Evolutionary conservation across 148 eudicot genomes (phyloP).

Genomic region (Oxyria digyna): DNA sequence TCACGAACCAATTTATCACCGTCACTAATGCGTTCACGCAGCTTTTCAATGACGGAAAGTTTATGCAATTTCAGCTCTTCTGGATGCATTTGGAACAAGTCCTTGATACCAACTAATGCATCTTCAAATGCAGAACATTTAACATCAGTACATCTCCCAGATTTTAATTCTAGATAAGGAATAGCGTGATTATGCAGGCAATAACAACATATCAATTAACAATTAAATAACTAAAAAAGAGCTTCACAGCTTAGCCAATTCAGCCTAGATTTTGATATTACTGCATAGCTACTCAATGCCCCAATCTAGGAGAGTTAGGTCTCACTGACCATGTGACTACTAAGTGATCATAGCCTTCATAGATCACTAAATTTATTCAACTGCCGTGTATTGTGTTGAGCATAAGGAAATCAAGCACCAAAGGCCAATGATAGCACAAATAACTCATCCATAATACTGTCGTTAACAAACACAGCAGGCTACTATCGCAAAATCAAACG

Average conservation of each 20-base stretch:
- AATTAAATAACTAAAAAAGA: background rate
- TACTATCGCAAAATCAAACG: too few species aligned
- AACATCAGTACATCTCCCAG: conserved; percentile 8
- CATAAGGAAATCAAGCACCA: too few species aligned
- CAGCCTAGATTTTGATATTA: background rate
- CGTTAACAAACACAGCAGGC: too few species aligned
- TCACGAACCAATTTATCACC: conserved; percentile 85
- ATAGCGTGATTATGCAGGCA: background rate
- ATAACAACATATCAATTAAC: background rate
- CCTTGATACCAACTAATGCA: conserved; percentile 74
- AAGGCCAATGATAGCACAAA: too few species aligned
- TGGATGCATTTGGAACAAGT: conserved; percentile 57
- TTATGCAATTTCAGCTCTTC: conserved; percentile 68
- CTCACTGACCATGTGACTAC: background rate
- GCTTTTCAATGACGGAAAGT: conserved; percentile 71
- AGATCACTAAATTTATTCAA: too few species aligned
- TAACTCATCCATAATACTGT: too few species aligned
- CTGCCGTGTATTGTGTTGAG: too few species aligned
- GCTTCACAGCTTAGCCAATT: background rate
- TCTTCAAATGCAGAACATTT: conserved; percentile 29
- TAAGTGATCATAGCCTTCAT: background rate
- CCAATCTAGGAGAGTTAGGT: background rate
- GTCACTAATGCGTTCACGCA: conserved; percentile 91
- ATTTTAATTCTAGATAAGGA: background rate
- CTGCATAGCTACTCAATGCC: background rate